These are phyloP conservation scores for Zychaea mexicana DNA, from an alignment of 371 early-diverging fungal species.

Conservation along the genomic window DNA sequence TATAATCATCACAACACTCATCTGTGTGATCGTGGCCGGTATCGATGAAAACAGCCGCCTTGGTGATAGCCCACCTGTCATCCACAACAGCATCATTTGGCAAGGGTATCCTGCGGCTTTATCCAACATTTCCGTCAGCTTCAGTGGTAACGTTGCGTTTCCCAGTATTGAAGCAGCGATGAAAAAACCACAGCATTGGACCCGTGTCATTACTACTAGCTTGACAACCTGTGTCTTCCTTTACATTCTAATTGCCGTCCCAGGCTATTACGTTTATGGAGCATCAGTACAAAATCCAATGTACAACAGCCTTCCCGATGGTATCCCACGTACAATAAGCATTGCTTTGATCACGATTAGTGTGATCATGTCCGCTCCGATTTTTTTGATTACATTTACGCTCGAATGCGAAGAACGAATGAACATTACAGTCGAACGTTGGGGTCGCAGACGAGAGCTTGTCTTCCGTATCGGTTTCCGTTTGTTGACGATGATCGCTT, in stretches of 20 bases:
- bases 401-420: conserved; percentile 67
- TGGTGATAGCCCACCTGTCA: conserved; percentile 12
- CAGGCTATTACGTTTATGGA: conserved; percentile 88
- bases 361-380: conserved; percentile 78
- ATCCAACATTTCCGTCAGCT: conserved; percentile 72
- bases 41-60: conserved; percentile 16
- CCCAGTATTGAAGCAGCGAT: conserved; percentile 85
- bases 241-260: conserved; percentile 73
- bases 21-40: conserved; percentile 43
- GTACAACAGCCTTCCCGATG: conserved; percentile 69
- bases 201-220: conserved; percentile 64
- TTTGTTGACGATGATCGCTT: conserved; percentile 44
- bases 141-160: conserved; percentile 80
- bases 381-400: conserved; percentile 78
- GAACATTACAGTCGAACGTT: conserved; percentile 50
- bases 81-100: conserved; percentile 44
- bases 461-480: conserved; percentile 60
- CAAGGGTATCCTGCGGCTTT: conserved; percentile 57
- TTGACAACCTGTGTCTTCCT: conserved; percentile 70
- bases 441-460: conserved; percentile 47
- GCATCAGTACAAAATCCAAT: conserved; percentile 70
- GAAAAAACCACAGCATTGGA: conserved; percentile 74
- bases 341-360: conserved; percentile 79
- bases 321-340: conserved; percentile 59
- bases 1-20: conserved; percentile 43